A percentile compares a stretch with the other conserved stretches of the same genome.
These are phyloP conservation scores for Lepiota brunneoincarnata DNA, from an alignment of 768 basidiomycete genomes.

Conservation along the genomic window DNA sequence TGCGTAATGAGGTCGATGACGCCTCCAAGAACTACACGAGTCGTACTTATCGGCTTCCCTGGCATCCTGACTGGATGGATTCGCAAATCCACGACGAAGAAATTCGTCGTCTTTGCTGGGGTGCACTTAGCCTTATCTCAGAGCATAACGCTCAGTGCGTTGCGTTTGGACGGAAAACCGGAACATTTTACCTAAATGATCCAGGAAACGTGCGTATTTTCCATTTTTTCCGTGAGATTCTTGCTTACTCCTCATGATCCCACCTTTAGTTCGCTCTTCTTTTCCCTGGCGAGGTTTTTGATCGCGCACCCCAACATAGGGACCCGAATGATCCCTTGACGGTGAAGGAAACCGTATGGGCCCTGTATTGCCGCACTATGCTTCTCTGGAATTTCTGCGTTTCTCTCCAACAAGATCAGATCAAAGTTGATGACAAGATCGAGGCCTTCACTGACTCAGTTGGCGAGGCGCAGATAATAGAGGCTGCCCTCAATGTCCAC, in stretches of 20 bases:
- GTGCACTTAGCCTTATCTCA: slow-evolving; percentile 64
- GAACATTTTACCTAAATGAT: slow-evolving; percentile 58
- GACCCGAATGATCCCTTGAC: slow-evolving; percentile 23
- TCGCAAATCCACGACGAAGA: slow-evolving; percentile 64
- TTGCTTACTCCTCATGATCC: slow-evolving; percentile 13
- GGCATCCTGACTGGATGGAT: slow-evolving; percentile 57
- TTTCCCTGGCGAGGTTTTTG: slow-evolving; percentile 72
- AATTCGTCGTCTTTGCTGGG: slow-evolving; percentile 76
- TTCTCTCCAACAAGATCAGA: slow-evolving; percentile 36
- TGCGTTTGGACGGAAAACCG: slow-evolving; percentile 57
- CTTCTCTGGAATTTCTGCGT: slow-evolving; percentile 75
- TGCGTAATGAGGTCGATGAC: slow-evolving; percentile 32
- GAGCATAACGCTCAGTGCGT: slow-evolving; percentile 68
- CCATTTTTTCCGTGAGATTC: neutral
- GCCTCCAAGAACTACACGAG: slow-evolving; percentile 35
- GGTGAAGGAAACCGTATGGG: slow-evolving; percentile 75
- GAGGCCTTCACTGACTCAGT: slow-evolving; percentile 51
- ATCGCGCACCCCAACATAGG: slow-evolving; percentile 35
- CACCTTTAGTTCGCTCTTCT: slow-evolving; percentile 51
- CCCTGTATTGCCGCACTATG: slow-evolving; percentile 79
- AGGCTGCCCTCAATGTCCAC: slow-evolving; percentile 66
- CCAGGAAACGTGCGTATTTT: slow-evolving; percentile 53
- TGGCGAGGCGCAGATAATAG: slow-evolving; percentile 53
- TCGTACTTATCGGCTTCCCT: slow-evolving; percentile 54
- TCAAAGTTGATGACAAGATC: slow-evolving; percentile 15